Evolutionary conservation across 225 moss, liverwort and hornwort genomes (phyloP).

Genomic region (Thuidium tamariscinum): DNA sequence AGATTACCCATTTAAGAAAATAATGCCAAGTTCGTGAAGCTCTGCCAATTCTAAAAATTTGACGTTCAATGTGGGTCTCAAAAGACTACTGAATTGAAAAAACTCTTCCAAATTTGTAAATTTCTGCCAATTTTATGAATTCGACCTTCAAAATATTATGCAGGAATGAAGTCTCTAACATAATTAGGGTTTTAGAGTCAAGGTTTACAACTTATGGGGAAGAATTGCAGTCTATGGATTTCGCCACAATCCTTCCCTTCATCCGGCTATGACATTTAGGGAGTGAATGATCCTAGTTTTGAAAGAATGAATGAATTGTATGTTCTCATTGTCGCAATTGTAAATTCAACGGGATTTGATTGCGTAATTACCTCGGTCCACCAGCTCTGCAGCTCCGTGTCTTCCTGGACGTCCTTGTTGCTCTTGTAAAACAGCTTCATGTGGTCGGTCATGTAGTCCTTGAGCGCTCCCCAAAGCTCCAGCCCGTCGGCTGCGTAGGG

Average conservation of each 20-base stretch:
- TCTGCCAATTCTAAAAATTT: neutral
- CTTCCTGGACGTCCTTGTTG: conserved; percentile 28
- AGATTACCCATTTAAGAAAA: neutral
- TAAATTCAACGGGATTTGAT: neutral
- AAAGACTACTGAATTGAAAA: neutral
- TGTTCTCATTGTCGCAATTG: neutral
- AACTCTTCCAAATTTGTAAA: neutral
- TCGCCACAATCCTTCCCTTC: neutral
- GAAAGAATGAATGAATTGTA: neutral
- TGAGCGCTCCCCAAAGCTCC: conserved; percentile 51
- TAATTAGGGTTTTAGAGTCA: neutral
- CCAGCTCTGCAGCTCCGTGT: conserved; percentile 60
- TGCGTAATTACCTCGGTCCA: conserved; percentile 32
- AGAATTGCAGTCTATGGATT: neutral
- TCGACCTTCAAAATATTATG: neutral
- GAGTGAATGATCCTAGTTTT: neutral
- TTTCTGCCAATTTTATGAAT: neutral
- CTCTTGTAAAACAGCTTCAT: conserved; percentile 37
- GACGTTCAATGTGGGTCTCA: neutral
- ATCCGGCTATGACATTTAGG: neutral
- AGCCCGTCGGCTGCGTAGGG: conserved; percentile 69
- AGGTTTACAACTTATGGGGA: neutral
- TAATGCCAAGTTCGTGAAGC: neutral
- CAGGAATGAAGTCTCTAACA: neutral
- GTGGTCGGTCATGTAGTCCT: conserved; percentile 29